Percentiles rank a stretch among this genome's conserved stretches.
Conservation (phyloP, 106 monocot species). For the Acanthochlamys bracteata region DNA sequence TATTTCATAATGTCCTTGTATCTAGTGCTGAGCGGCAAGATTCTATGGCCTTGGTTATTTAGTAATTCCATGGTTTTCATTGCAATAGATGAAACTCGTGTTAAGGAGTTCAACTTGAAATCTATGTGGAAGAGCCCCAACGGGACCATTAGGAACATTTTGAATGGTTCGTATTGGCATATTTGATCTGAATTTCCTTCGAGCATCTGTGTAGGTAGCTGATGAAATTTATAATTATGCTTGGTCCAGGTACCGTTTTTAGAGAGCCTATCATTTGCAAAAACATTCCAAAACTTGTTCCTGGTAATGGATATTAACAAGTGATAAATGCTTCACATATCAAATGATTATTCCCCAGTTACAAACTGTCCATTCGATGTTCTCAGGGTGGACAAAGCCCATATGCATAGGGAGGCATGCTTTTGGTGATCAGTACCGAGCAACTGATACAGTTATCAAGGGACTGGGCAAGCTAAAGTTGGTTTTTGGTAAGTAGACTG, state of each 20-base stretch:
- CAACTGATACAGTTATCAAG: conserved; percentile 72
- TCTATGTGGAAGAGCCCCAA: conserved; percentile 97
- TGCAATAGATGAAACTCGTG: conserved; percentile 67
- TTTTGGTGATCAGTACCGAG: conserved; percentile 93
- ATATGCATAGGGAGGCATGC: conserved; percentile 99
- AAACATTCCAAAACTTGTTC: conserved; percentile 73
- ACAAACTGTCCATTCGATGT: neutral
- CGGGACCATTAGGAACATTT: conserved; percentile 93
- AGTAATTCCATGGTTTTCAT: neutral
- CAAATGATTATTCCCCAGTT: neutral
- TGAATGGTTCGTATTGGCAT: conserved; percentile 46
- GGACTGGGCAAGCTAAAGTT: conserved; percentile 91
- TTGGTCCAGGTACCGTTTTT: conserved; percentile 68
- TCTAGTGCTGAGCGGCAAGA: neutral
- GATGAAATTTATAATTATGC: neutral
- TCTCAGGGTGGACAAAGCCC: conserved; percentile 81
- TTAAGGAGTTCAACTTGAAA: conserved; percentile 87
- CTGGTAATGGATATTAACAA: conserved; percentile 31
- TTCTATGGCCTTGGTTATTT: too few relatives aligned
- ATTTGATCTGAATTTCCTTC: neutral
- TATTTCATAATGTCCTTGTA: neutral
- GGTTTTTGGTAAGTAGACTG: conserved; percentile 48
- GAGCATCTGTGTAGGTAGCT: neutral
- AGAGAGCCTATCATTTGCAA: conserved; percentile 96
- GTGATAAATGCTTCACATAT: neutral